A percentile compares a stretch with the other conserved stretches of the same genome.
These are phyloP conservation scores for Vitis hybrid DNA, from an alignment of 177 flowering plant genomes.

Conservation along the genomic window DNA sequence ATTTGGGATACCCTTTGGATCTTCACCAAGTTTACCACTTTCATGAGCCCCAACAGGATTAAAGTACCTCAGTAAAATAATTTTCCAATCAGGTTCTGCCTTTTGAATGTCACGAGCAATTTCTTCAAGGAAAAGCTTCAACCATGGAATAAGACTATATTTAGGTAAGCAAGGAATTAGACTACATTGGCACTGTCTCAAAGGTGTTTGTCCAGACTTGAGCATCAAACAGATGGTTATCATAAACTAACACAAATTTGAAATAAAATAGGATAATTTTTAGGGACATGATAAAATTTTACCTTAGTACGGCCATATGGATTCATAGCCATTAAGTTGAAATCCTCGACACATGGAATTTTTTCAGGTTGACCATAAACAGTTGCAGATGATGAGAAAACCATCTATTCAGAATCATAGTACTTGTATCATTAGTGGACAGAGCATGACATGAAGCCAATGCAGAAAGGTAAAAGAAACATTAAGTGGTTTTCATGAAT, in stretches of 20 bases:
- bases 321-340: conserved; percentile 71
- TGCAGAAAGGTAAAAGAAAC: neutral
- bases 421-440: conserved; percentile 4
- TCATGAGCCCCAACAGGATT: conserved; percentile 96
- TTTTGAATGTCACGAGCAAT: conserved; percentile 76
- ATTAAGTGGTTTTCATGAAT: neutral
- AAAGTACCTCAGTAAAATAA: conserved; percentile 83
- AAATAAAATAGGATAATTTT: neutral
- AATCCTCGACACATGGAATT: conserved; percentile 88
- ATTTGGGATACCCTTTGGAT: conserved; percentile 95
- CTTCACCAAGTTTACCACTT: conserved; percentile 94
- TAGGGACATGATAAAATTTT: neutral
- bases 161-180: conserved; percentile 1
- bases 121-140: conserved; percentile 91
- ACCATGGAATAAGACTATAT: neutral
- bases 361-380: conserved; percentile 94
- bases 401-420: conserved; percentile 52
- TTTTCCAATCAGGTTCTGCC: conserved; percentile 90
- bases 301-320: conserved; percentile 99
- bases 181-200: neutral
- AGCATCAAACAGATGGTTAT: neutral
- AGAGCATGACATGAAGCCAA: neutral
- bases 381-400: conserved; percentile 97
- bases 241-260: neutral
- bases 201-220: neutral